Conservation (phyloP, 352 stramenopile genomes). For the Halophytophthora batemanensis region DNA sequence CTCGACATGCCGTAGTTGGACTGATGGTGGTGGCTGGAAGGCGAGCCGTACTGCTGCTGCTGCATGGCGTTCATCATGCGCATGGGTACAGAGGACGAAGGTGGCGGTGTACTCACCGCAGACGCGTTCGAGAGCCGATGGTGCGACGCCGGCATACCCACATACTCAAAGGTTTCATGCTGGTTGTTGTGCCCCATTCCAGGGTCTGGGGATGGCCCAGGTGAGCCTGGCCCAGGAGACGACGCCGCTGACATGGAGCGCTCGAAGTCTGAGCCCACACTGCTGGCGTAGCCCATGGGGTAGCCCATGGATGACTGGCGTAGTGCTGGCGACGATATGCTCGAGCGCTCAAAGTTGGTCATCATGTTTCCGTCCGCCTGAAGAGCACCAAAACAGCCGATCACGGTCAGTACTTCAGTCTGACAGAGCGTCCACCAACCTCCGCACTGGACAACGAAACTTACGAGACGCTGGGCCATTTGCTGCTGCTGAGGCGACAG, state of each 20-base stretch:
- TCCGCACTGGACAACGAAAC: no score
- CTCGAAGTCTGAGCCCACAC: slow-evolving; percentile 26
- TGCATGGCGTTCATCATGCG: slow-evolving; percentile 32
- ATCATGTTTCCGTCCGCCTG: slow-evolving; percentile 25
- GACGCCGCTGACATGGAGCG: slow-evolving; percentile 32
- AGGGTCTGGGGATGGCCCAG: slow-evolving; percentile 11
- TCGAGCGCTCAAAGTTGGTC: slow-evolving; percentile 51
- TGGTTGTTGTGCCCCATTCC: slow-evolving; percentile 33
- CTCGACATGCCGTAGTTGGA: slow-evolving; percentile 34
- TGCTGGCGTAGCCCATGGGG: slow-evolving; percentile 29
- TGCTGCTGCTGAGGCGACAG: slow-evolving; percentile 23
- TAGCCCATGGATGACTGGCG: slow-evolving; percentile 36
- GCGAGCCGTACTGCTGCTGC: slow-evolving; percentile 27
- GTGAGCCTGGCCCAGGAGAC: slow-evolving; percentile 13
- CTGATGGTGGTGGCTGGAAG: slow-evolving; percentile 31
- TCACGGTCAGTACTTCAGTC: neutral
- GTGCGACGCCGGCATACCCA: slow-evolving; percentile 35
- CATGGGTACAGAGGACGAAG: slow-evolving; percentile 19
- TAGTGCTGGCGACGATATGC: slow-evolving; percentile 38
- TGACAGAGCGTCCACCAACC: slow-evolving; percentile 14
- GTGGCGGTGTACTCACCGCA: slow-evolving; percentile 26
- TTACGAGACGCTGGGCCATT: slow-evolving; percentile 27
- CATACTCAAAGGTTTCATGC: slow-evolving; percentile 45
- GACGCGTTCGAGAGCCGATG: slow-evolving; percentile 26
- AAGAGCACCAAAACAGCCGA: slow-evolving; percentile 5